phyloP scores from a whole-genome alignment of 1,284 basidiomycete genomes.

The Ceratobasidium sp. region DNA sequence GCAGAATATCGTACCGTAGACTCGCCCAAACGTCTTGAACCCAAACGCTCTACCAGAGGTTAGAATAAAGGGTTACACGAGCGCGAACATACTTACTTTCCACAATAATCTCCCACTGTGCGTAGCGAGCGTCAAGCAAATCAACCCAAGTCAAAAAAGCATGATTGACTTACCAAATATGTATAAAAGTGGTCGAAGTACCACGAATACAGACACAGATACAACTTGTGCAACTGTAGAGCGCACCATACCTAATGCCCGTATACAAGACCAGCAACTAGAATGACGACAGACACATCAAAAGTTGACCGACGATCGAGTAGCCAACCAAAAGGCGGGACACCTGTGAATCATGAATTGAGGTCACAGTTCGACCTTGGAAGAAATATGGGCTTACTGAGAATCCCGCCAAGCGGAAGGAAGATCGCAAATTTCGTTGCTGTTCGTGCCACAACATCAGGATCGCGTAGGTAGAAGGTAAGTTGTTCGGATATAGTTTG shows the following conservation, averaged over 20 bases:
- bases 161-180: constrained; percentile 44
- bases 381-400: constrained; percentile 43
- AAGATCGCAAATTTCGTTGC: constrained; percentile 51
- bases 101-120: constrained; percentile 43
- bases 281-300: constrained; percentile 47
- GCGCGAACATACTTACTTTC: constrained; percentile 38
- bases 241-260: constrained; percentile 47
- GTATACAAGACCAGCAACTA: constrained; percentile 47
- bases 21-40: constrained; percentile 48
- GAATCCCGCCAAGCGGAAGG: constrained; percentile 50
- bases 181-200: constrained; percentile 51
- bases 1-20: constrained; percentile 43
- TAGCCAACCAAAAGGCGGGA: constrained; percentile 48
- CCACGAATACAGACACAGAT: constrained; percentile 48
- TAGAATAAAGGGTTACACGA: not conserved
- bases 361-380: not conserved
- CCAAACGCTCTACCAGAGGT: constrained; percentile 42
- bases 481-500: constrained; percentile 50
- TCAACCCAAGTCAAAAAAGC: not conserved
- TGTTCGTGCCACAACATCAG: constrained; percentile 43
- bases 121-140: not conserved
- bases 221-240: constrained; percentile 46
- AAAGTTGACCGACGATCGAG: constrained; percentile 47
- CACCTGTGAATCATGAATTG: constrained; percentile 40
- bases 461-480: constrained; percentile 47